phyloP scores from a whole-genome alignment of 805 yeast species.

The Candida koratica region DNA sequence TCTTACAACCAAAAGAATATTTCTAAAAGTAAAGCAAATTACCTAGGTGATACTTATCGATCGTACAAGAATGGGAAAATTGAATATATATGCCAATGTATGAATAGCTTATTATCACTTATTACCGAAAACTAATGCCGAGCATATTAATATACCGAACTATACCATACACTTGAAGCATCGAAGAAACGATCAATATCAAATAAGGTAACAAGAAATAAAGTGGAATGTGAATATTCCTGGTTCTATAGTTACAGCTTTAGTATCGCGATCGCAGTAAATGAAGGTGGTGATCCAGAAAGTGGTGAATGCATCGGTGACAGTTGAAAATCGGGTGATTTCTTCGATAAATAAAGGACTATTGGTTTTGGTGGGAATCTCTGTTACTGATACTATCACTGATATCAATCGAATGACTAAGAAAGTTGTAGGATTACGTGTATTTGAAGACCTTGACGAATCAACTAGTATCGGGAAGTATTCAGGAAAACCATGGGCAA shows the following conservation, averaged over 20 bases:
- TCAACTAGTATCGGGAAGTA: conserved; percentile 41
- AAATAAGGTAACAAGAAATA: no score
- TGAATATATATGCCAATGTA: no score
- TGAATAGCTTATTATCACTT: no score
- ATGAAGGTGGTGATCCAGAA: conserved; percentile 92
- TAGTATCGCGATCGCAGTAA: background rate
- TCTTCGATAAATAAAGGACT: conserved; percentile 75
- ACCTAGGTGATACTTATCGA: no score
- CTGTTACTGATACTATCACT: conserved; percentile 67
- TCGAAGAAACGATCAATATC: no score
- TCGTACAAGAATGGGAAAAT: no score
- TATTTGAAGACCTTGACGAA: conserved; percentile 63
- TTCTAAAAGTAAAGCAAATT: no score
- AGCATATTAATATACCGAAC: no score
- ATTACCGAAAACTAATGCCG: no score
- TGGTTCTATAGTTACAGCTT: background rate
- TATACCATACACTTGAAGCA: no score
- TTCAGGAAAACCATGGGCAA: conserved; percentile 74
- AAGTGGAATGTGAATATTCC: no score
- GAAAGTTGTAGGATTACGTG: conserved; percentile 59
- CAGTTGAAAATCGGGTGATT: conserved; percentile 66
- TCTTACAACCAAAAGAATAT: no score
- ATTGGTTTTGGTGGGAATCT: conserved; percentile 79
- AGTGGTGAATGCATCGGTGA: conserved; percentile 84
- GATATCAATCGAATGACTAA: conserved; percentile 68